Evolutionary conservation across 1,139 yeast genomes (phyloP), one percentile per base, ranked within the genome.

Genomic region (Hemisphaericaspora xylofermentans): DNA sequence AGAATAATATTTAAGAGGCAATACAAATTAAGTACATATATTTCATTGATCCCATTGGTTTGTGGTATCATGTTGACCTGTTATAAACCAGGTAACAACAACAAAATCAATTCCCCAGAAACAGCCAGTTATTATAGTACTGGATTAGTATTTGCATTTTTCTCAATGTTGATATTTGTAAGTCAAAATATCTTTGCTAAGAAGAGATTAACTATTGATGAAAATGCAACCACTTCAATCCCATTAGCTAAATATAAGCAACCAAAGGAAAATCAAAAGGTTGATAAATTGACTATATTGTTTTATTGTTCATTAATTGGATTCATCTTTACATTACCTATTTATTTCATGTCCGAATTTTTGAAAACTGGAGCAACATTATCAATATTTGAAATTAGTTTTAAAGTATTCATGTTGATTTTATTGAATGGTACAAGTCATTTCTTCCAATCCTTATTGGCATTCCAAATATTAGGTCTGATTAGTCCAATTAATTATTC

Each of bases 121-220:
- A 24, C 4, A 6, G 6, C 27, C 27, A 16, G 6, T 13, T 26
- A 26, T 26, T 51, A 82, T 56, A 60, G 76, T 32, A 60, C 70
- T 36, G 97, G 98, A 0, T 68, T 89, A 41, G 33, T 77, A 12
- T 88, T 79, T 62, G 96, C 97, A 2, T 80, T 87, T 45, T 53
- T 84, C 27, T 87, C 96, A 14, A 86, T 91, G 82, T 56, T 87
- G 35, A 87, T 89, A 39, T 91, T 91, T 65, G 98, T 91, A 14
- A 74, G 88, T 13, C 98, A 91, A 59, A 91, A 91, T 62, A 88
- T 91, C 52, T 89, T 88, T 66, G 93, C 96, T 38, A 91, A 91
- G 61, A 82, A 79, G 51, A 78, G 88, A 43, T 68, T 91, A 43
- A 88, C 96, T 3, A 52, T 59, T 36, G 66, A 60, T 26, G 51